Evolutionary conservation across 1,139 yeast genomes (phyloP).

Genomic region (Zygosaccharomyces pseudobailii): DNA sequence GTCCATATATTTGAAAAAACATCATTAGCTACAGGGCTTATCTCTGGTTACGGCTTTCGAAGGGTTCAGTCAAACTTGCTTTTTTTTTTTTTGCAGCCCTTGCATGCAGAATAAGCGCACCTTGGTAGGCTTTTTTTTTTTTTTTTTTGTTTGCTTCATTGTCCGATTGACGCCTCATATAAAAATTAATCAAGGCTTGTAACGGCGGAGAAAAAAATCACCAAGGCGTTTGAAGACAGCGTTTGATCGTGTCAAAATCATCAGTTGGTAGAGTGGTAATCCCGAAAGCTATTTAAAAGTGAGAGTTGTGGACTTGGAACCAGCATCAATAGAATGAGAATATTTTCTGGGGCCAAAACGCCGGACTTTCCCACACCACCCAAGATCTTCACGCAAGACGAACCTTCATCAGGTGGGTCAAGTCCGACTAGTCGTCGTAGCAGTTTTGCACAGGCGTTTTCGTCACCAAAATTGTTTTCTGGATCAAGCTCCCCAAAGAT

Average conservation of each 20-base stretch:
- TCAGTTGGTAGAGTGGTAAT: slow-evolving; percentile 1
- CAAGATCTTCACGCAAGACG: slow-evolving; percentile 14
- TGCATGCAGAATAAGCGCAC: neutral
- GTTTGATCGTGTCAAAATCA: neutral
- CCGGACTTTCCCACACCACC: slow-evolving; percentile 23
- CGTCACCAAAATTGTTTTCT: slow-evolving; percentile 19
- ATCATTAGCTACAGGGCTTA: too few species aligned
- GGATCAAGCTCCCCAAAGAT: slow-evolving; percentile 11
- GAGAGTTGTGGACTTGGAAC: neutral
- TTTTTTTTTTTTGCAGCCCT: slow-evolving; percentile 1
- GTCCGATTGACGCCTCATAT: slow-evolving; percentile 1
- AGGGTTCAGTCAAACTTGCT: neutral
- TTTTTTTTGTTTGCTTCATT: neutral
- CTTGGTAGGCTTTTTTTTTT: neutral
- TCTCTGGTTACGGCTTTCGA: neutral
- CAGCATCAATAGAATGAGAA: slow-evolving; percentile 12
- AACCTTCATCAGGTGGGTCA: slow-evolving; percentile 8
- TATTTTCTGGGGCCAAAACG: slow-evolving; percentile 20
- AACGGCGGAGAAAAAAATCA: neutral
- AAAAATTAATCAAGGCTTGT: neutral
- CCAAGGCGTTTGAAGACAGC: neutral
- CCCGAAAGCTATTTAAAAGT: neutral
- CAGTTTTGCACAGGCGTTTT: slow-evolving; percentile 14
- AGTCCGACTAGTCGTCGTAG: slow-evolving; percentile 10
- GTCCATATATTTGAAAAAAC: neutral